phyloP scores from a whole-genome alignment of 176 grass and related monocot species.

The Zoysia japonica region DNA sequence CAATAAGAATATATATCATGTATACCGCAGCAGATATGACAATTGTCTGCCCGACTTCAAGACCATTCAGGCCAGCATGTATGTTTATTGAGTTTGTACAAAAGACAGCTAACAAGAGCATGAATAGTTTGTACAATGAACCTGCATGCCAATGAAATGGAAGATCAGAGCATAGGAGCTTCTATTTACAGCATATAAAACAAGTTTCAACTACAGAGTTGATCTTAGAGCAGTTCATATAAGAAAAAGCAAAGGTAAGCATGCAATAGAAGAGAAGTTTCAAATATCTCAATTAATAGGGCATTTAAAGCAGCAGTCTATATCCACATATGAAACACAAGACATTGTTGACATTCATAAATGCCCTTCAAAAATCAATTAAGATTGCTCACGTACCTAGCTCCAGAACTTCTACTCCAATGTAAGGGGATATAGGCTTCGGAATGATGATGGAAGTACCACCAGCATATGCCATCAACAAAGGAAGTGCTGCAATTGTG shows the following conservation, averaged over 20 bases:
- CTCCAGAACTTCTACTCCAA: slow-evolving; percentile 85
- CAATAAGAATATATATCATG: slow-evolving; percentile 15
- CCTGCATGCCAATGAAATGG: slow-evolving; percentile 46
- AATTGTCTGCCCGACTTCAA: slow-evolving; percentile 94
- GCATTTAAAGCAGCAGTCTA: neutral
- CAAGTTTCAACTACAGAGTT: neutral
- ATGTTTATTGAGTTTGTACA: slow-evolving; percentile 99
- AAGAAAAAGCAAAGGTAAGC: slow-evolving; percentile 28
- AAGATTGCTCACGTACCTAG: slow-evolving; percentile 49
- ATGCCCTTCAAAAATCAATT: no score
- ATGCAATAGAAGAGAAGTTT: neutral
- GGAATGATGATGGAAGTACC: slow-evolving; percentile 92
- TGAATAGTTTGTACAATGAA: slow-evolving; percentile 89
- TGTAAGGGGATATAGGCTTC: slow-evolving; percentile 79
- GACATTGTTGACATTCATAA: no score
- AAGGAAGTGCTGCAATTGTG: slow-evolving; percentile 82
- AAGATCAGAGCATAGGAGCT: slow-evolving; percentile 27
- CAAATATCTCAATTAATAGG: neutral
- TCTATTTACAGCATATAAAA: neutral
- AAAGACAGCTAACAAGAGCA: slow-evolving; percentile 91
- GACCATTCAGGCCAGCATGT: slow-evolving; percentile 95
- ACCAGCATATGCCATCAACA: slow-evolving; percentile 99
- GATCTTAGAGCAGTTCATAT: neutral
- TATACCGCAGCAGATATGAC: slow-evolving; percentile 96
- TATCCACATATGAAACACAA: no score